phyloP scores from a whole-genome alignment of 2,329 filamentous ascomycete species.

The Berkeleyomyces rouxiae region DNA sequence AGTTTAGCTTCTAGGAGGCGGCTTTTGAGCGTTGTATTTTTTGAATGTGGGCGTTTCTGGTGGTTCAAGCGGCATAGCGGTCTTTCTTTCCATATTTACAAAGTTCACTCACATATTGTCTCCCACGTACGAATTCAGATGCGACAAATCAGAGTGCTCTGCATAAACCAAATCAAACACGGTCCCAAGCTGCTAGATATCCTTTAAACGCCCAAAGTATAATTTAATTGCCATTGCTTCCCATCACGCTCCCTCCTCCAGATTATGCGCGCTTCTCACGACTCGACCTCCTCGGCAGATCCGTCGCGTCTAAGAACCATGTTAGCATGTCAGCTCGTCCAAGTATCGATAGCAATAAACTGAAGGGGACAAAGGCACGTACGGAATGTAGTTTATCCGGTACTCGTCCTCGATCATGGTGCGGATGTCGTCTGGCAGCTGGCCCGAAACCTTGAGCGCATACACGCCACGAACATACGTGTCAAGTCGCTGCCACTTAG shows the following conservation, averaged over 20 bases:
- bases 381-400: slow-evolving; percentile 50
- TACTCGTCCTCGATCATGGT: slow-evolving; percentile 45
- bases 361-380: slow-evolving; percentile 34
- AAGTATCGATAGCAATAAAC: not conserved
- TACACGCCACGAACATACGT: slow-evolving; percentile 80
- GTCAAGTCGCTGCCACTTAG: slow-evolving; percentile 88
- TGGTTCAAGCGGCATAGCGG: not conserved
- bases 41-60: not conserved
- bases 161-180: slow-evolving; percentile 1
- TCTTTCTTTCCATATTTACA: not conserved
- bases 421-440: slow-evolving; percentile 50
- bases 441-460: slow-evolving; percentile 83
- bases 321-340: not conserved
- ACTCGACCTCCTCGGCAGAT: slow-evolving; percentile 34
- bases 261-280: slow-evolving; percentile 17
- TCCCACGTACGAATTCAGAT: not conserved
- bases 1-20: slow-evolving; percentile 12
- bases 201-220: not conserved
- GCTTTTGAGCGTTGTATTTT: not conserved
- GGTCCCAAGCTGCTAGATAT: not conserved
- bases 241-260: not conserved
- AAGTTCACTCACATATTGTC: not conserved
- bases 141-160: not conserved
- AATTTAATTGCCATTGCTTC: not conserved
- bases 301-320: slow-evolving; percentile 32